Conservation (phyloP, 192 early-diverging fungal species). For the Coemansia sp. region DNA sequence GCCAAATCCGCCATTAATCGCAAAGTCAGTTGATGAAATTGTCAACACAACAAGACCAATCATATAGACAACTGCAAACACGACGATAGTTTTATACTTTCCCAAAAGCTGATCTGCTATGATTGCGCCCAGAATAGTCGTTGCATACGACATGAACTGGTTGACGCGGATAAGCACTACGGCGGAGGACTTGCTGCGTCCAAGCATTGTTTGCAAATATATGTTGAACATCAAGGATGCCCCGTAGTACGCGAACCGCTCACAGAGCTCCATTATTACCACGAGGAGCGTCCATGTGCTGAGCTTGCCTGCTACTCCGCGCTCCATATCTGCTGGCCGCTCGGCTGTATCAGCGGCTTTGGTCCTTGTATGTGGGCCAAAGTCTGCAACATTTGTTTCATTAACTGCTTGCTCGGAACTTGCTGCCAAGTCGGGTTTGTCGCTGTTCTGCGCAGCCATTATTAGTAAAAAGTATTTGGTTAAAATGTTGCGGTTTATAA, state of each 20-base stretch:
- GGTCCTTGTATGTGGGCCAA: neutral
- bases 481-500: no score
- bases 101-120: slow-evolving; percentile 69
- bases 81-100: slow-evolving; percentile 66
- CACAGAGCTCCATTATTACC: slow-evolving; percentile 56
- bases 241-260: slow-evolving; percentile 61
- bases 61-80: slow-evolving; percentile 61
- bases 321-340: slow-evolving; percentile 28
- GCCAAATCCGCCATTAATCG: slow-evolving; percentile 52
- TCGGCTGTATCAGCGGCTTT: slow-evolving; percentile 8
- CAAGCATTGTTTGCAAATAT: slow-evolving; percentile 54
- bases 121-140: slow-evolving; percentile 60
- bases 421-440: no score
- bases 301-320: slow-evolving; percentile 44
- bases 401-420: no score
- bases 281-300: slow-evolving; percentile 41
- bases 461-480: no score
- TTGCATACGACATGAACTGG: slow-evolving; percentile 57
- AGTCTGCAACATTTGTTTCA: no score
- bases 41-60: slow-evolving; percentile 62
- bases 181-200: slow-evolving; percentile 26
- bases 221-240: slow-evolving; percentile 57
- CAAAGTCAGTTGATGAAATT: slow-evolving; percentile 57
- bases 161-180: slow-evolving; percentile 54
- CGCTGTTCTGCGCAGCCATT: no score